Base-by-base conservation (phyloP, 805 yeast genomes). In the Yueomyces sinensis region DNA sequence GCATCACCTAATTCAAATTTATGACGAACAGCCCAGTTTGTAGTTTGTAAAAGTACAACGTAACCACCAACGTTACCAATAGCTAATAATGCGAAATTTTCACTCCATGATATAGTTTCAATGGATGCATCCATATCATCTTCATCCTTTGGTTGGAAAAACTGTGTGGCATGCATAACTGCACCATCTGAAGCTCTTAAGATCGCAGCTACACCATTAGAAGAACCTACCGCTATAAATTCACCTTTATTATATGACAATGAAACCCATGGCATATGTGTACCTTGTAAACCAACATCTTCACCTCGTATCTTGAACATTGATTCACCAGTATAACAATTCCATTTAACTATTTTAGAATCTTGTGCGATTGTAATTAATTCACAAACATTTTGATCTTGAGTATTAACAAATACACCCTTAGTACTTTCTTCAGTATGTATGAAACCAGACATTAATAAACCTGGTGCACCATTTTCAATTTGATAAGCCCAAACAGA, bases 401-500 rank as follows among this genome's bases (percentile, higher is more conserved):
- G 42, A 18, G 64, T 54, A 44, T 78, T 71, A 30, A 80, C 70
- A 54, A 91, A 91, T 14, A 63, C 67, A 36, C 95, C 96, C 42
- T 68, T 73, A 22, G 87, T 81, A 53, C 89, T 77, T 45, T 87
- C 91, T 38, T 70, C 58, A 38, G 81, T 75, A 59, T 89, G 97
- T 15, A 78, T 74, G 50, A 78, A 81, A 3, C 89, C 91, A 32
- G 78, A 66, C 78, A 82, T 77, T 27, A 82, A 59, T 52, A 76
- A 81, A 38, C 74, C 83, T 35, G 81, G 58, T 9, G 70, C 57
- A 33, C 79, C 71, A 17, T 59, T 56, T 65, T 71, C 76, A 29
- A 87, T 68, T 49, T 78, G 82, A 53, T 86, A 91, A 19, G 79
- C 83, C 94, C 95, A 89, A 3, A 87, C 93, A 0, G 94, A 79